Base-by-base conservation (phyloP, 73 alveolate genomes). In the Stentor roeselii region DNA sequence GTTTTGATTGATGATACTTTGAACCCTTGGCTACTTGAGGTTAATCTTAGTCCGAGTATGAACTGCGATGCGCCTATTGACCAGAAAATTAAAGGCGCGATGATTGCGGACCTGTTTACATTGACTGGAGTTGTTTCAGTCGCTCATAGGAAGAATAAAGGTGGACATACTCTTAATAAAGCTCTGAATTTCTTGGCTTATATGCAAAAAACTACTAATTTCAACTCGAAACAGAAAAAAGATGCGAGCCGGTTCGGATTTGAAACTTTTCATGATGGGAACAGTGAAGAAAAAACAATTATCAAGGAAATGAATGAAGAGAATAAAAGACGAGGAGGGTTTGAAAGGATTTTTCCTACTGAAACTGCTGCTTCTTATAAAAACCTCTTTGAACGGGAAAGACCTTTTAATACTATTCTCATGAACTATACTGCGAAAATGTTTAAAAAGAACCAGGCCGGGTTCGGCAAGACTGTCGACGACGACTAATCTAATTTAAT, bases 1-100 rank as follows among this genome's bases (percentile, higher is more conserved):
- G 89, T 96, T 11, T 82, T 96, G 61, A 91, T 96, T 38, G 98
- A 93, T 84, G 95, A 93, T 27, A 61, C 78, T n/a, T 84, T 95
- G 36, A 89, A 95, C 60, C 99, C 98, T 3, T 96, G 98, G 97
- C 76, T 96, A 58, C 84, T 96, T 31, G 99, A 96, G 85, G 97
- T 95, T 40, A 96, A 96, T 91, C 88, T 91, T 58, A 88, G 93
- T 30, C 98, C 99, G 2, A 83, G 95, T 2, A 76, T 96, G 39
- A 91, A 95, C 75, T 93, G 93, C 82, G 90, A 90, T 87, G 86
- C 96, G 60, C 95, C 97, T 38, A 75, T 80, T n/a, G 98, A 92
- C 87, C 76, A 88, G 60, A 88, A 86, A 76, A 96, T 93, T 4
- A 96, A 96, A 78, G 97, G 96, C 41, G 94, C 90, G 41, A 86